Percentiles rank a stretch among this genome's conserved stretches.
Evolutionary conservation across 371 early-diverging fungal genomes (phyloP).

Genomic region (Mortierella sp.): DNA sequence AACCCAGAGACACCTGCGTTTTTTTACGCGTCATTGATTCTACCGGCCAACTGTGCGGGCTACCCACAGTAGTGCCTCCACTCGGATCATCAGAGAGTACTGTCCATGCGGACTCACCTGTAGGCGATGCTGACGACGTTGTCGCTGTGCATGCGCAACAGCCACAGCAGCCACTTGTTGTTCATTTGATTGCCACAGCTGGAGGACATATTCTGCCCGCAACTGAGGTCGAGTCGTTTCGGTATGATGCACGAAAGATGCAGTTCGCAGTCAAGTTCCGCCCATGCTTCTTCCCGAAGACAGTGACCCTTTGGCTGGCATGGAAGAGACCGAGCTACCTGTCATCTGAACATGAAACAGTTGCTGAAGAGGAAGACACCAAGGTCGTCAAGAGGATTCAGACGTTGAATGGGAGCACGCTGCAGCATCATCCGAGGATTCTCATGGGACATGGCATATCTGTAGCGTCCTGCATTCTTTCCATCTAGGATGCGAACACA

Average conservation of each 20-base stretch:
- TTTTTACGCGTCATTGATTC: constrained; percentile 39
- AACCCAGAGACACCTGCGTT: constrained; percentile 28
- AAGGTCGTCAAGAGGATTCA: neutral
- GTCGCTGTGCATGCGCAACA: no score
- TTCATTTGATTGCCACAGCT: constrained; percentile 19
- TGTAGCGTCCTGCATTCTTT: neutral
- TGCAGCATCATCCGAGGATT: constrained; percentile 5
- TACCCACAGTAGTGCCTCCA: neutral
- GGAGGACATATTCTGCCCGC: constrained; percentile 35
- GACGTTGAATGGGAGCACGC: constrained; percentile 6
- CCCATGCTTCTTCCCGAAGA: constrained; percentile 12
- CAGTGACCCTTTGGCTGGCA: constrained; percentile 33
- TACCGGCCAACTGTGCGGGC: constrained; percentile 19
- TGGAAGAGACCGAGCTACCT: constrained; percentile 15
- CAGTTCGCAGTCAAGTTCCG: constrained; percentile 11
- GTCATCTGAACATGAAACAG: no score
- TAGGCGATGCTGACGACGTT: neutral
- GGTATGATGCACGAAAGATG: neutral
- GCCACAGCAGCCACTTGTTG: neutral
- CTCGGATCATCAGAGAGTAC: neutral
- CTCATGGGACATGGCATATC: neutral
- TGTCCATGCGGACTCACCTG: neutral
- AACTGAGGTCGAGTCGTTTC: constrained; percentile 26
- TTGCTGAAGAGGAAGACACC: neutral
- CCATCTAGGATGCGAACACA: no score